phyloP scores from a whole-genome alignment of 306 rosid genomes.

The Trifolium fragiferum region DNA sequence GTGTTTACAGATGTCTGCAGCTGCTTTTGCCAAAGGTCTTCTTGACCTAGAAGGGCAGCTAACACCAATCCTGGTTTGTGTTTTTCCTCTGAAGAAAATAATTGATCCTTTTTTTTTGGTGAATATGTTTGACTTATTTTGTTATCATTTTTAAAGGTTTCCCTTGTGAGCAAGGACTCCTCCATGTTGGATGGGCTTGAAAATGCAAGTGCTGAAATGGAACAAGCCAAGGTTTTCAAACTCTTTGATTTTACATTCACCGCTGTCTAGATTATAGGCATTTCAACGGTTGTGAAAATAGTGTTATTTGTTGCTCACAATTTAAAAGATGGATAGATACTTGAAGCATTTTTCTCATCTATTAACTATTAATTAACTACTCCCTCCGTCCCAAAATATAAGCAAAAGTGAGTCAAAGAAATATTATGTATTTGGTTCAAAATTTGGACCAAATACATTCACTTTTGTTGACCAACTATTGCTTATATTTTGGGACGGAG shows the following conservation, averaged over 20 bases:
- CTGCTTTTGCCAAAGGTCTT: constrained; percentile 99
- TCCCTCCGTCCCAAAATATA: too few relatives aligned
- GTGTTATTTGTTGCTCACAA: constrained; percentile 34
- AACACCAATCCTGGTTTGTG: constrained; percentile 94
- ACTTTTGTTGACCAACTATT: too few relatives aligned
- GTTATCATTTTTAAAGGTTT: constrained; percentile 64
- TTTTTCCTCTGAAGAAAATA: constrained; percentile 34
- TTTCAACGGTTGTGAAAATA: constrained; percentile 33
- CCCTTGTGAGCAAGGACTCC: constrained; percentile 97
- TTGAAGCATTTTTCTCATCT: constrained; percentile 14
- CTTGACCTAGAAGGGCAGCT: constrained; percentile 97
- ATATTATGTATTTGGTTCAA: too few relatives aligned
- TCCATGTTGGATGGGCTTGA: constrained; percentile 99
- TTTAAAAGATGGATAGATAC: constrained; percentile 35
- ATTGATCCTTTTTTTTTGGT: constrained; percentile 36
- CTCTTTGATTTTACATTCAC: constrained; percentile 36
- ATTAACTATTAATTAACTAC: constrained; percentile 1
- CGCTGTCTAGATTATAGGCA: background rate
- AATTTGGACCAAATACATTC: too few relatives aligned
- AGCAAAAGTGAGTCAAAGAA: too few relatives aligned
- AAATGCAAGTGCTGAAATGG: constrained; percentile 93
- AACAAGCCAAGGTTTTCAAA: constrained; percentile 78
- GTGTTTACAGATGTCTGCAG: constrained; percentile 95
- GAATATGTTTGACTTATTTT: constrained; percentile 47
- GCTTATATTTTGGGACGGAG: too few relatives aligned